Conservation (phyloP, 2,329 filamentous ascomycete species). For the Aspergillus oerlinghausenensis region DNA sequence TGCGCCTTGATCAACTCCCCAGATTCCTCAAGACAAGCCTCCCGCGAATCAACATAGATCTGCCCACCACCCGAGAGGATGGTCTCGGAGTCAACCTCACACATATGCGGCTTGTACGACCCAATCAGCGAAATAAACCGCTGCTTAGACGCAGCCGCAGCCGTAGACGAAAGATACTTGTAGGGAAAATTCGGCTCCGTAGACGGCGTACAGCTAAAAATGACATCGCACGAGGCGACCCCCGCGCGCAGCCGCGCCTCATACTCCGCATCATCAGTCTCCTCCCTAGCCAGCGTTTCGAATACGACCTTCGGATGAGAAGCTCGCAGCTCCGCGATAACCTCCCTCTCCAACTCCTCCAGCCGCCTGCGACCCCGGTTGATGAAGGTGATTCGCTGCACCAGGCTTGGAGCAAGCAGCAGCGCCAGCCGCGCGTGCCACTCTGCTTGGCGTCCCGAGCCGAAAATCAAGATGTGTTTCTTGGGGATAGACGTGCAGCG, state of each 20-base stretch:
- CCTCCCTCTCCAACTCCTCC: conserved; percentile 33
- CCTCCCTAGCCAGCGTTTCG: conserved; percentile 53
- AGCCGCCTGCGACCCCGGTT: conserved; percentile 63
- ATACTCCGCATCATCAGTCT: conserved; percentile 48
- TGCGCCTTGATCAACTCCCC: conserved; percentile 44
- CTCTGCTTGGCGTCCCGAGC: conserved; percentile 47
- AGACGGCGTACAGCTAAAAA: conserved; percentile 50
- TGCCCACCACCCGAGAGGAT: conserved; percentile 56
- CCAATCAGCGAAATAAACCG: conserved; percentile 50
- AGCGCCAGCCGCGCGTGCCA: conserved; percentile 48
- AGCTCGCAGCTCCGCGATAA: conserved; percentile 29
- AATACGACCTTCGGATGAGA: conserved; percentile 35
- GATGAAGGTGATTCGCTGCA: conserved; percentile 69
- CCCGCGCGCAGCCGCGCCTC: conserved; percentile 22
- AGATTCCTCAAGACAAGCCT: conserved; percentile 44
- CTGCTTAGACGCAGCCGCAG: conserved; percentile 17
- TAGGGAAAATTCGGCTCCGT: conserved; percentile 41
- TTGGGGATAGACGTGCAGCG: conserved; percentile 33
- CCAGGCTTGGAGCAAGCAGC: conserved; percentile 42
- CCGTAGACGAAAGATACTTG: conserved; percentile 26
- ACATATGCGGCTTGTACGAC: conserved; percentile 53
- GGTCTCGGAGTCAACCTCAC: conserved; percentile 45
- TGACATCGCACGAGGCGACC: conserved; percentile 36
- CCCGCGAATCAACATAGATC: conserved; percentile 60
- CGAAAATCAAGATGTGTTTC: conserved; percentile 44